Base-by-base conservation (phyloP, 2,329 filamentous ascomycete species). In the Aspergillus luchuensis region DNA sequence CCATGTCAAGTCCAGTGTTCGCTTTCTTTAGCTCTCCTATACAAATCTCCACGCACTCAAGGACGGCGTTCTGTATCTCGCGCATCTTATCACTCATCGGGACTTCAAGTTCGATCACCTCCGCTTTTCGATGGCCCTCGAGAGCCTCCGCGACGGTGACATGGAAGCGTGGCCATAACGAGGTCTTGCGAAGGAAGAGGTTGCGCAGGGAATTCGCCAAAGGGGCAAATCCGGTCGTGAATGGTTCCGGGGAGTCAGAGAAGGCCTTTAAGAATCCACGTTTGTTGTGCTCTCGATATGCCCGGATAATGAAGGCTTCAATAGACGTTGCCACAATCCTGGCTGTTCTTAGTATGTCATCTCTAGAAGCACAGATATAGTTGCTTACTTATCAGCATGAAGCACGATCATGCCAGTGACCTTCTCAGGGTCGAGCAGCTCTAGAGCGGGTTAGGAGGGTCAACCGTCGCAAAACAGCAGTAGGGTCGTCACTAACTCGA, bases 51-150 rank as follows among this genome's bases (percentile, higher is more conserved):
- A 99, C 93, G 72, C 95, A 99, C 73, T 98, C 94, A 77, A 99
- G 86, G 61, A 98, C 89, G 25, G 95, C 93, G 65, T 91, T 94
- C 72, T 99, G 95, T 43, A 99, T 97, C 45, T 92, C 88, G 62
- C 85, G 86, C 95, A 99, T 99, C 53, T 88, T 85, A 39, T 96
- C 91, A 5, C 92, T 97, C 94, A 99, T 98, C 28, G 91, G 89
- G 5, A 99, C 90, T 76, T 97, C 95, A 23, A 98, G 83, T 77
- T 99, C 95, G 65, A 99, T 96, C 49, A 99, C 95, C 77, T 99
- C 95, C 4, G 95, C 94, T 73, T 94, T 97, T 71, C 90, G 89
- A 74, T 91, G 91, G 8, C 93, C 93, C 76, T 99, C 95, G 2
- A 99, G 82, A 2, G 92, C 92, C 68, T 92, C 87, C 0, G 93